Percentiles rank a stretch among this genome's conserved stretches.
Evolutionary conservation across 495 filamentous ascomycete genomes (phyloP).

Genomic region (Aspergillus ostianus): DNA sequence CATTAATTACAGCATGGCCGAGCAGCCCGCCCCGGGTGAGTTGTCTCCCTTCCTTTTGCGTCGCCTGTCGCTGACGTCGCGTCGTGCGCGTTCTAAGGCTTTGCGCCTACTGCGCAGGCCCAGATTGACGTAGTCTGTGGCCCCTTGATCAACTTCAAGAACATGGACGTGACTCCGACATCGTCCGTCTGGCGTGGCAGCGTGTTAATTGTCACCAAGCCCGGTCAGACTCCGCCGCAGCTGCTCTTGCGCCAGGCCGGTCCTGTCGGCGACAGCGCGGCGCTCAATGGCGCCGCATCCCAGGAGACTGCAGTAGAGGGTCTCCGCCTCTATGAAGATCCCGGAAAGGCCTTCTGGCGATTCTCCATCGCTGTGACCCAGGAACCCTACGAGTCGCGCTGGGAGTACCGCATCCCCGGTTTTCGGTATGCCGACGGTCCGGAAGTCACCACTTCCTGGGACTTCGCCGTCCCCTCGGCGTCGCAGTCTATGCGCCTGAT

Average conservation of each 20-base stretch:
- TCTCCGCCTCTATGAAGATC: conserved; percentile 76
- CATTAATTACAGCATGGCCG: not conserved
- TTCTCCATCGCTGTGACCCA: conserved; percentile 61
- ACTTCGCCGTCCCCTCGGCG: conserved; percentile 73
- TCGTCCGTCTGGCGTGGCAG: conserved; percentile 72
- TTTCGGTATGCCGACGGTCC: conserved; percentile 37
- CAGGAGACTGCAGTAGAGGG: conserved; percentile 40
- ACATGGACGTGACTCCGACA: conserved; percentile 63
- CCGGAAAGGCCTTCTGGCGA: conserved; percentile 75
- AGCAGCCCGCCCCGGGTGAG: not conserved
- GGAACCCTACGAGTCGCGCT: conserved; percentile 44
- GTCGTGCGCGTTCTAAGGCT: conserved; percentile 2
- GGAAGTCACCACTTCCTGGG: conserved; percentile 39
- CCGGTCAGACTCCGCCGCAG: conserved; percentile 53
- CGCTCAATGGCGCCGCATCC: conserved; percentile 7
- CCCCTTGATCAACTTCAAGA: conserved; percentile 79
- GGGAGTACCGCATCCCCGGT: conserved; percentile 48
- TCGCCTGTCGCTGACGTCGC: conserved; percentile 1
- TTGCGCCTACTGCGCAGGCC: conserved; percentile 21
- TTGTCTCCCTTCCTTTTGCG: conserved; percentile 1
- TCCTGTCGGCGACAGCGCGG: conserved; percentile 24
- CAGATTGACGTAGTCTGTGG: conserved; percentile 70
- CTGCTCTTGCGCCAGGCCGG: conserved; percentile 49
- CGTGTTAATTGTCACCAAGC: conserved; percentile 74
- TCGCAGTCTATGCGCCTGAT: conserved; percentile 90